phyloP scores from a whole-genome alignment of 2,329 filamentous ascomycete species.

The Nectriaceae sp. region DNA sequence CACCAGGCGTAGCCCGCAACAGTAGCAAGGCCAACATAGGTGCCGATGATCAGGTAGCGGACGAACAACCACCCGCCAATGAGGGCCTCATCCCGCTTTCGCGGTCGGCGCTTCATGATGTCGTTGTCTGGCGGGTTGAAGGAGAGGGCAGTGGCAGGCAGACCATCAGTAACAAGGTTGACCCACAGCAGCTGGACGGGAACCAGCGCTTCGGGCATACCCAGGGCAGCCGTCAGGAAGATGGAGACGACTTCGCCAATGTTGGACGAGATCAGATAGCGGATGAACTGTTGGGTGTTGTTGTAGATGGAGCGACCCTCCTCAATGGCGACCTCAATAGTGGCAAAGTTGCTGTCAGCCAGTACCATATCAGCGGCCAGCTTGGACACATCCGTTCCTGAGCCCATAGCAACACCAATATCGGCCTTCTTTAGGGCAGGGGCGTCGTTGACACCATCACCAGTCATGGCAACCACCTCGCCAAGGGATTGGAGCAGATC shows the following conservation, averaged over 20 bases:
- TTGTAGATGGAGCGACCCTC: conserved; percentile 98
- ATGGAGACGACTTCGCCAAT: conserved; percentile 99
- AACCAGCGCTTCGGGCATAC: conserved; percentile 96
- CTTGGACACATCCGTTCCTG: conserved; percentile 95
- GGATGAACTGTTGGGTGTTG: conserved; percentile 99
- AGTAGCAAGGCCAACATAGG: conserved; percentile 91
- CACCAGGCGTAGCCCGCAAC: conserved; percentile 99
- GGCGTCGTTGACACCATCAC: conserved; percentile 97
- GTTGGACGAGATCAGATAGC: conserved; percentile 98
- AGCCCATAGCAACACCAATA: conserved; percentile 98
- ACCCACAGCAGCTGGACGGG: conserved; percentile 98
- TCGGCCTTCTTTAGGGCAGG: conserved; percentile 98
- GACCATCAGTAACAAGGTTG: conserved; percentile 95
- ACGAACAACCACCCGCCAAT: conserved; percentile 97
- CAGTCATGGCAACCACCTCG: conserved; percentile 98
- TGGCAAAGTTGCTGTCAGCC: conserved; percentile 98
- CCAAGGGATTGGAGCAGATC: conserved; percentile 91
- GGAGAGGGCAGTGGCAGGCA: conserved; percentile 91
- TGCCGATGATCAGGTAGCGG: conserved; percentile 94
- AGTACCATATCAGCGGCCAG: conserved; percentile 98
- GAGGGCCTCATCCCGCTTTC: conserved; percentile 89
- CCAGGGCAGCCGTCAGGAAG: conserved; percentile 92
- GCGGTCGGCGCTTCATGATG: conserved; percentile 89
- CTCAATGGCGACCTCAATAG: conserved; percentile 93
- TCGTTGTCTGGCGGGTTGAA: conserved; percentile 99